Base-by-base conservation (phyloP, 306 rosid species). In the Pterocarpus santalinus region DNA sequence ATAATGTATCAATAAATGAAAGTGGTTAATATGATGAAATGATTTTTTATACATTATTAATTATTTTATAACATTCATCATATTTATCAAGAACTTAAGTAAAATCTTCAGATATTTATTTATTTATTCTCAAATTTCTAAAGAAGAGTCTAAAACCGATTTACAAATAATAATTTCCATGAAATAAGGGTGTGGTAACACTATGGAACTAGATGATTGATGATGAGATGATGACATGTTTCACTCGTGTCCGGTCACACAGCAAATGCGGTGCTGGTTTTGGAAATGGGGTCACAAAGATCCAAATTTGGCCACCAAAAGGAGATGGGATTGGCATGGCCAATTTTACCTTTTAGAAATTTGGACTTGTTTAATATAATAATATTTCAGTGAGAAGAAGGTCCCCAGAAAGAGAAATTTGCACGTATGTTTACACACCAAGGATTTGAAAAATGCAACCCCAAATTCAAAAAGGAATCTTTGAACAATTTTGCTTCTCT, bases 241-340 rank as follows among this genome's bases (percentile, higher is more conserved):
- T 63, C 38, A 79, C 68, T 62, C 84, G 86, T 72, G 78, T 84
- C 76, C 84, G 86, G 89, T 90, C 89, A 53, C 79, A 90, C 90
- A 88, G 86, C 88, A 74, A 80, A 51, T 72, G 73, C 66, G 81
- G 82, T 61, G 73, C 74, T 53, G 83, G 82, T 76, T 71, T 86
- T 55, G 78, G 87, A 87, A 86, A 85, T 81, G 87, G 71, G 86
- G 65, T 77, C 80, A 85, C 85, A 89, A 91, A 65, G 41, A 80
- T 87, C 95, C 97, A 90, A 86, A 81, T 17, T 72, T 77, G 71
- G 83, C 81, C 87, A 73, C 78, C 72, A 83, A 81, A 77, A 57
- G 85, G 56, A 14, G 82, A 84, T 81, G 89, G 85, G 86, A 85
- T 88, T 89, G 90, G 85, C 79, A 56, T 76, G 88, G 85, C 47